phyloP scores from a whole-genome alignment of 2,329 filamentous ascomycete genomes.

The Didymella keratinophila region DNA sequence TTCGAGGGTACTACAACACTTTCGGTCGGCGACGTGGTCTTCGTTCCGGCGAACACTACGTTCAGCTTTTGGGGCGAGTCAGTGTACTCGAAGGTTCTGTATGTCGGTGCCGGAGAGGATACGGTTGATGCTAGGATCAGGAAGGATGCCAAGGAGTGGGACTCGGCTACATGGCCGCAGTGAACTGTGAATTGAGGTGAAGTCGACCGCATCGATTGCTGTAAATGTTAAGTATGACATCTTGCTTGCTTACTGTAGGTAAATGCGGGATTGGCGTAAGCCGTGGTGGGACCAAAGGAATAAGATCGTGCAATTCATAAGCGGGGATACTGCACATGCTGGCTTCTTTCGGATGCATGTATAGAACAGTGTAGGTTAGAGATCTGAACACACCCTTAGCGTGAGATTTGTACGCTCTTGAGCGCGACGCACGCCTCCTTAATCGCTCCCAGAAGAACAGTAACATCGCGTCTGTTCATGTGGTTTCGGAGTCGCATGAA shows the following conservation, averaged over 20 bases:
- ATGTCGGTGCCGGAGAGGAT: constrained; percentile 31
- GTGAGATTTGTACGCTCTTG: no score
- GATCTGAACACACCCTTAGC: no score
- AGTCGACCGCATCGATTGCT: neutral
- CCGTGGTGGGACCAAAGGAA: neutral
- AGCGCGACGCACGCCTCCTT: no score
- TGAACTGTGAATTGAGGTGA: neutral
- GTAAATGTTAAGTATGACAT: neutral
- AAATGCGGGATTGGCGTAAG: constrained; percentile 1
- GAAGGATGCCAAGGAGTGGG: constrained; percentile 24
- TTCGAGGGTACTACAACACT: constrained; percentile 40
- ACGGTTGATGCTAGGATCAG: constrained; percentile 30
- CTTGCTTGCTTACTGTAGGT: neutral
- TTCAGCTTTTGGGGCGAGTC: constrained; percentile 47
- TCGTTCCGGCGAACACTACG: constrained; percentile 46
- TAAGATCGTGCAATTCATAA: neutral
- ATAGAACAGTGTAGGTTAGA: no score
- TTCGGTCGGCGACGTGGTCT: constrained; percentile 51
- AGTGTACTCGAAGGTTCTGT: constrained; percentile 34
- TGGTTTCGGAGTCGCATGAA: no score
- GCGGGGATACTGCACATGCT: neutral
- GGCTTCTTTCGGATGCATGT: no score
- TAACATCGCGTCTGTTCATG: no score
- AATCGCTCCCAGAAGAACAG: no score
- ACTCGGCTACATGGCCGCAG: constrained; percentile 26